Percentiles rank a stretch among this genome's conserved stretches.
These are phyloP conservation scores for Coemansia sp. DNA, from an alignment of 192 early-diverging fungal species.

Conservation along the genomic window DNA sequence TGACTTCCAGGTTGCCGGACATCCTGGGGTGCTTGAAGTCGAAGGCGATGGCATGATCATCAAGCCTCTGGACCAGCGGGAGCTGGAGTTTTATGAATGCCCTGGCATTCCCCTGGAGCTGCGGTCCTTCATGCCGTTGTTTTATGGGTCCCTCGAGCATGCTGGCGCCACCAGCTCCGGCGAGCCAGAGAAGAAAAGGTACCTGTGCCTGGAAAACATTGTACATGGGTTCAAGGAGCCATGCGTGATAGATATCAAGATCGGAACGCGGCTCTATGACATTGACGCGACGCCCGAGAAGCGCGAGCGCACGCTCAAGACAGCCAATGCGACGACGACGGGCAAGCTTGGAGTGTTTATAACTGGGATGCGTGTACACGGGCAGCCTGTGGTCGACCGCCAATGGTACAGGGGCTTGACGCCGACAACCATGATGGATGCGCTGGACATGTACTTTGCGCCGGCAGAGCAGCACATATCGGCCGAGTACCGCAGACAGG, in stretches of 20 bases:
- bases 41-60: slow-evolving; percentile 68
- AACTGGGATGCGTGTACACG: slow-evolving; percentile 70
- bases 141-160: slow-evolving; percentile 62
- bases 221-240: slow-evolving; percentile 67
- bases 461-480: slow-evolving; percentile 46
- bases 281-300: slow-evolving; percentile 75
- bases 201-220: slow-evolving; percentile 80
- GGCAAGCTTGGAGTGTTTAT: slow-evolving; percentile 66
- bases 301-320: slow-evolving; percentile 61
- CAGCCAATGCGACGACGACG: slow-evolving; percentile 71
- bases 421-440: slow-evolving; percentile 58
- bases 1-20: slow-evolving; percentile 81
- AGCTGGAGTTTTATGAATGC: slow-evolving; percentile 76
- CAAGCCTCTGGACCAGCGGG: slow-evolving; percentile 66
- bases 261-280: slow-evolving; percentile 80
- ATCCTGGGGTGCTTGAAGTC: slow-evolving; percentile 65
- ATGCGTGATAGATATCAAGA: slow-evolving; percentile 86
- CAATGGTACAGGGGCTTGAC: slow-evolving; percentile 32
- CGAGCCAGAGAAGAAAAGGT: slow-evolving; percentile 20
- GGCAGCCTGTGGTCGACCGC: slow-evolving; percentile 7
- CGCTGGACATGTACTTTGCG: slow-evolving; percentile 68
- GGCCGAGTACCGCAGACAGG: slow-evolving; percentile 53
- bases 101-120: slow-evolving; percentile 54
- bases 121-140: slow-evolving; percentile 67
- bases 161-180: neutral